These are phyloP conservation scores for Erysimum cheiri DNA, from an alignment of 441 rosid genomes.

Conservation along the genomic window DNA sequence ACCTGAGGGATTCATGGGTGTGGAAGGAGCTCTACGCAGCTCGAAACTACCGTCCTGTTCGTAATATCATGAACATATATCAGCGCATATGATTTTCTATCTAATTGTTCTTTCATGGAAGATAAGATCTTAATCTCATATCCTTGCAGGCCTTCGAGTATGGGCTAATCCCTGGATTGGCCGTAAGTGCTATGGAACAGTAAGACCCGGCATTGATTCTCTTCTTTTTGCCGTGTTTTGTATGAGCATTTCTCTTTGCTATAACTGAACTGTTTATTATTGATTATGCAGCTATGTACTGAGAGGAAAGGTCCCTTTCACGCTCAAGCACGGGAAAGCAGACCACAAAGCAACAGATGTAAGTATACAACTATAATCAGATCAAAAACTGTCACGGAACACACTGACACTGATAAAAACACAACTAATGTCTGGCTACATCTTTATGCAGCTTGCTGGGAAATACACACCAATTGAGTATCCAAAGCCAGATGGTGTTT, in stretches of 20 bases:
- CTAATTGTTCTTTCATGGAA: conserved; percentile 14
- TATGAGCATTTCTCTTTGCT: conserved; percentile 7
- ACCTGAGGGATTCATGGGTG: conserved; percentile 79
- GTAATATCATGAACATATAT: conserved; percentile 38
- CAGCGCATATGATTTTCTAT: conserved; percentile 1
- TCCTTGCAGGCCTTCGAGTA: conserved; percentile 80
- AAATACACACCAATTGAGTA: conserved; percentile 71
- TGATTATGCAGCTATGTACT: conserved; percentile 69
- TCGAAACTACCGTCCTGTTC: conserved; percentile 92
- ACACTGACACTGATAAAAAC: neutral
- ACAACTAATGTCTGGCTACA: conserved; percentile 17
- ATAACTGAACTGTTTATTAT: conserved; percentile 17
- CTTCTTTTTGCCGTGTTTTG: neutral
- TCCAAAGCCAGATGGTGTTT: conserved; percentile 86
- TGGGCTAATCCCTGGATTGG: conserved; percentile 90
- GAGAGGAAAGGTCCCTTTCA: conserved; percentile 77
- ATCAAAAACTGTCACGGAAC: too few species aligned
- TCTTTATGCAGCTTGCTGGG: conserved; percentile 65
- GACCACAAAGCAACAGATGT: conserved; percentile 91
- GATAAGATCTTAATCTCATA: conserved; percentile 29
- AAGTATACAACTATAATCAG: conserved; percentile 37
- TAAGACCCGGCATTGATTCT: conserved; percentile 49
- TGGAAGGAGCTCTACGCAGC: conserved; percentile 88
- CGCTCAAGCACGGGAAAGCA: conserved; percentile 90
- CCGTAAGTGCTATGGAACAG: conserved; percentile 84